Base-by-base conservation (phyloP, 192 early-diverging fungal genomes). In the Chytriomyces hyalinus region DNA sequence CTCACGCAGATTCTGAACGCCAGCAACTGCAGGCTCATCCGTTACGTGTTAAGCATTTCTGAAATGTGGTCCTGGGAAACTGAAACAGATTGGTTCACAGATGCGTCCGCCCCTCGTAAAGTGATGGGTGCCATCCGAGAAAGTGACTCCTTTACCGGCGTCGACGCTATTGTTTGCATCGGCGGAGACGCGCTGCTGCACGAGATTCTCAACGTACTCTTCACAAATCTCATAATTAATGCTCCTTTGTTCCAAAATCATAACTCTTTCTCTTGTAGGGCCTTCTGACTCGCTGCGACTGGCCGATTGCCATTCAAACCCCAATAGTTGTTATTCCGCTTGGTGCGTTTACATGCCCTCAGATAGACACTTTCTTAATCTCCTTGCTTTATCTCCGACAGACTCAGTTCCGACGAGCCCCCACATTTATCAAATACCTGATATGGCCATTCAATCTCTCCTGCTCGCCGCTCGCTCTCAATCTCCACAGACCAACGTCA, bases 101-200 rank as follows among this genome's bases (percentile, higher is more conserved):
- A 65, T 65, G 63, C 63, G n/a, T 13, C 11, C 11, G 36, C 13
- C 13, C 63, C 63, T 11, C 63, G 63, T 26, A 36, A 65, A 26
- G 63, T 26, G 17, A 65, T 65, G 63, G n/a, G 22, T 13, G 26
- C 13, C 36, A 26, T 65, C 17, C 63, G 63, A 13, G 36, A 65
- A 26, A 20, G n/a, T 26, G 10, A 11, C 11, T 26, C 13, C 1
- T 26, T 65, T 15, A 26, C 13, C n/a, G 15, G 11, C 11, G n/a
- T 65, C 26, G 63, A 65, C 36, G 63, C 36, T 20, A 65, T 65
- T 26, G 63, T 65, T 20, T 13, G 11, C 36, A 65, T 65, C 26
- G 63, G 63, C 11, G 22, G 63, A 22, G 22, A 20, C 36, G 10
- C 36, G 63, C 63, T 65, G 11, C 17, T 65, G 22, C 63, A 65